These are phyloP conservation scores for Suillus placidus DNA, from an alignment of 768 basidiomycete genomes.

Conservation along the genomic window DNA sequence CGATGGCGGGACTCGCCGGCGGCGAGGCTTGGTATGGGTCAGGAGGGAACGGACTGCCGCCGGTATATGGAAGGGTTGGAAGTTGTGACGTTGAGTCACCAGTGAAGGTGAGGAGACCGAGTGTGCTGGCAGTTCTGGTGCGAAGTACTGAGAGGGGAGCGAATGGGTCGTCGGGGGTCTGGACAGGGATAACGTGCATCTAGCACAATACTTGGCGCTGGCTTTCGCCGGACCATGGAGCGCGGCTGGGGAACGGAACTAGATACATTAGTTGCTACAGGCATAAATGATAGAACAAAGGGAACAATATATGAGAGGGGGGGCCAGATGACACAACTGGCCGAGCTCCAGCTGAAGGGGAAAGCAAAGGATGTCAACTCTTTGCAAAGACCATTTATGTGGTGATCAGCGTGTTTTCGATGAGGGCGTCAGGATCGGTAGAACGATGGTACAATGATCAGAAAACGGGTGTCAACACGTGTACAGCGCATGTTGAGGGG, in stretches of 20 bases:
- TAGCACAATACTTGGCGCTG: slow-evolving; percentile 53
- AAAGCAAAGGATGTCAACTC: slow-evolving; percentile 14
- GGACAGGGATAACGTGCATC: slow-evolving; percentile 63
- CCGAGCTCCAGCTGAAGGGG: slow-evolving; percentile 21
- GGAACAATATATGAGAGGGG: slow-evolving; percentile 14
- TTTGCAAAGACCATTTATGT: slow-evolving; percentile 31
- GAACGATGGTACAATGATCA: slow-evolving; percentile 7
- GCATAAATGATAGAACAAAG: slow-evolving; percentile 29
- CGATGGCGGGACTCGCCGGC: slow-evolving; percentile 2
- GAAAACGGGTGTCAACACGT: slow-evolving; percentile 19
- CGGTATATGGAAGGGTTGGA: slow-evolving; percentile 33
- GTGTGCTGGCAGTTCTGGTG: slow-evolving; percentile 52
- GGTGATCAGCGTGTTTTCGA: slow-evolving; percentile 38
- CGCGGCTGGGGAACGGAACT: slow-evolving; percentile 26
- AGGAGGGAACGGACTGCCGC: slow-evolving; percentile 33
- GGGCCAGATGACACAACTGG: slow-evolving; percentile 7
- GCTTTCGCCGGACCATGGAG: slow-evolving; percentile 48
- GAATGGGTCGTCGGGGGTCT: slow-evolving; percentile 71
- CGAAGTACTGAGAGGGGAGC: slow-evolving; percentile 69
- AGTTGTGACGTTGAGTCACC: slow-evolving; percentile 35
- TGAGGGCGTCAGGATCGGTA: slow-evolving; percentile 27
- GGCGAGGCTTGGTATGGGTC: slow-evolving; percentile 32
- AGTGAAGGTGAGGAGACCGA: slow-evolving; percentile 36
- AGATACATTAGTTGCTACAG: slow-evolving; percentile 30
- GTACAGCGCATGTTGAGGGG: slow-evolving; percentile 9